A percentile compares a stretch with the other conserved stretches of the same genome.
Conservation (phyloP, 1,139 yeast genomes). For the Lodderomyces elongisporus region DNA sequence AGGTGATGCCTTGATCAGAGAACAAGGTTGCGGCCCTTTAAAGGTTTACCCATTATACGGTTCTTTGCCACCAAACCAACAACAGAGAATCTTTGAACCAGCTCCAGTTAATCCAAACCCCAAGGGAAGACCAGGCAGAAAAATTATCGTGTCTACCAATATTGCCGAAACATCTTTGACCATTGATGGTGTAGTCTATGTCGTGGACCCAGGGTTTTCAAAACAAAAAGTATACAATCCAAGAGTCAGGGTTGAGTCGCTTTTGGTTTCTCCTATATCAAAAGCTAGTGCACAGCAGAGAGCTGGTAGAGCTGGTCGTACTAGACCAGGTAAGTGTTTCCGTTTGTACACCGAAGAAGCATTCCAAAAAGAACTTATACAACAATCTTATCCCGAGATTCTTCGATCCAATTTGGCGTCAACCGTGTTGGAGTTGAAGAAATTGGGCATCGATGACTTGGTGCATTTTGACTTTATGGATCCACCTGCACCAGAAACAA, state of each 20-base stretch:
- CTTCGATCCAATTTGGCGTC: constrained; percentile 85
- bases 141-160: constrained; percentile 89
- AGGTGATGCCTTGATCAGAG: constrained; percentile 82
- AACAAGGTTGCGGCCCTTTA: constrained; percentile 84
- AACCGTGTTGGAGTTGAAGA: constrained; percentile 88
- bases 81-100: constrained; percentile 86
- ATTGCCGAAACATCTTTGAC: constrained; percentile 98
- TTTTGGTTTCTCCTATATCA: constrained; percentile 91
- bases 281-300: constrained; percentile 97
- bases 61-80: constrained; percentile 92
- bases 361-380: constrained; percentile 86
- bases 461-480: constrained; percentile 99
- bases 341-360: constrained; percentile 96
- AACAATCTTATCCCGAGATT: constrained; percentile 95
- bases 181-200: constrained; percentile 95
- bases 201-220: constrained; percentile 95
- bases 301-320: constrained; percentile 99
- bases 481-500: constrained; percentile 99
- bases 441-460: constrained; percentile 89
- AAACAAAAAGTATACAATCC: constrained; percentile 97
- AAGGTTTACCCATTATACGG: constrained; percentile 92
- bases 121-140: constrained; percentile 85
- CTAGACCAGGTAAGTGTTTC: constrained; percentile 97
- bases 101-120: constrained; percentile 66
- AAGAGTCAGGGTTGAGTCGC: constrained; percentile 88